Evolutionary conservation across 75 land plant species (phyloP), one percentile per base, ranked within the genome.

Genomic region (Ceratopteris richardii): DNA sequence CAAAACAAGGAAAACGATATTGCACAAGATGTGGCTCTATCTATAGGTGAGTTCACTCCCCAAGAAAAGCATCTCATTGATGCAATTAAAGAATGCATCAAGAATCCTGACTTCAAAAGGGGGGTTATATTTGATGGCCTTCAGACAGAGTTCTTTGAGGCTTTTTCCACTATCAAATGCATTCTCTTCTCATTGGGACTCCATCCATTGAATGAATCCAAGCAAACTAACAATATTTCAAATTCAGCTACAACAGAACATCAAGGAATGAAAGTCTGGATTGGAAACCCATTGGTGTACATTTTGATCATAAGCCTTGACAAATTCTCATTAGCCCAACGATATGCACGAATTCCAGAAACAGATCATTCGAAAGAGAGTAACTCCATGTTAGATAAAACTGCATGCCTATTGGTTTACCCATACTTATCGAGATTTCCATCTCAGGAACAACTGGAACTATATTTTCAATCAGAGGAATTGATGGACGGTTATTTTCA

Each of bases 41-140:
- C 11, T 3, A 36, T 36, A 21, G 27, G 44, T 9, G 41, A 43
- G 1, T 10, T 36, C 9, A 57, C 31, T n/a, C 39, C 37, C 10
- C 20, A 10, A 2, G 53, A 61, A n/a, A 43, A 22, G 17, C 5
- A 20, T 24, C 17, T 61, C 11, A 27, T 46, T 10, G 42, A 23
- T 10, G 4, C 39, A 29, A 50, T 72, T 10, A 51, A 51, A 39
- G 29, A 46, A 12, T 23, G 53, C 28, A 22, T 71, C 17, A 33
- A 72, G 37, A 22, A 58, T n/a, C 25, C 52, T 9, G 64, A 58
- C 18, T 66, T 70, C 25, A 43, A 27, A 13, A 26, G 29, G 26
- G 75, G 75, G 0, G 46, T 65, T 12, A 65, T 72, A 12, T 66
- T 72, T 60, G 75, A 72, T 60, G 69, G 69, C 5, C 31, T 72